Evolutionary conservation across 495 filamentous ascomycete species (phyloP).

Genomic region (Penicillium desertorum): DNA sequence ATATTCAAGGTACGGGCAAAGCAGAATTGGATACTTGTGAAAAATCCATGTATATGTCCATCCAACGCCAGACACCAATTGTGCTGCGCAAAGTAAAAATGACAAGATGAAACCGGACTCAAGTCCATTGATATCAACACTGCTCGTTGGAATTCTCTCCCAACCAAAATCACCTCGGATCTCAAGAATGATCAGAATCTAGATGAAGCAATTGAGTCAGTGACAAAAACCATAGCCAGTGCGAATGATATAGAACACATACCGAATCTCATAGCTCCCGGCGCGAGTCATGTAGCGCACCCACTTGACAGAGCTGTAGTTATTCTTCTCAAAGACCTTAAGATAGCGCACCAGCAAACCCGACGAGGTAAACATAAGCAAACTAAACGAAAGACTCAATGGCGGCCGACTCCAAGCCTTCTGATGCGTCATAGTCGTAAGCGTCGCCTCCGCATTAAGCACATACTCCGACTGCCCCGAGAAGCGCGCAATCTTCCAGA

Average conservation of each 20-base stretch:
- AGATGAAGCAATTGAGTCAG: background rate
- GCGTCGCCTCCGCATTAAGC: constrained; percentile 85
- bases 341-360: constrained; percentile 91
- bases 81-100: constrained; percentile 15
- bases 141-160: background rate
- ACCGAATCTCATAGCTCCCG: constrained; percentile 60
- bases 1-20: background rate
- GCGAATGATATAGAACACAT: constrained; percentile 19
- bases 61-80: constrained; percentile 29
- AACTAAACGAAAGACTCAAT: constrained; percentile 82
- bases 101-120: constrained; percentile 3
- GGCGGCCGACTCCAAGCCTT: constrained; percentile 97
- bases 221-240: background rate
- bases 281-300: constrained; percentile 99
- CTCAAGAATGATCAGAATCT: constrained; percentile 14
- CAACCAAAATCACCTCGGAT: background rate
- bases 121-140: constrained; percentile 13
- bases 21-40: background rate
- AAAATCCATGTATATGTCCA: constrained; percentile 23
- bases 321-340: constrained; percentile 99
- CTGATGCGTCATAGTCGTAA: constrained; percentile 97
- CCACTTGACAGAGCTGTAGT: constrained; percentile 99
- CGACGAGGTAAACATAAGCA: constrained; percentile 97
- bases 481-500: constrained; percentile 98
- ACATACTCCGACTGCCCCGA: constrained; percentile 95